Evolutionary conservation across 2,329 filamentous ascomycete genomes (phyloP).

Genomic region (Penicillium sp.): DNA sequence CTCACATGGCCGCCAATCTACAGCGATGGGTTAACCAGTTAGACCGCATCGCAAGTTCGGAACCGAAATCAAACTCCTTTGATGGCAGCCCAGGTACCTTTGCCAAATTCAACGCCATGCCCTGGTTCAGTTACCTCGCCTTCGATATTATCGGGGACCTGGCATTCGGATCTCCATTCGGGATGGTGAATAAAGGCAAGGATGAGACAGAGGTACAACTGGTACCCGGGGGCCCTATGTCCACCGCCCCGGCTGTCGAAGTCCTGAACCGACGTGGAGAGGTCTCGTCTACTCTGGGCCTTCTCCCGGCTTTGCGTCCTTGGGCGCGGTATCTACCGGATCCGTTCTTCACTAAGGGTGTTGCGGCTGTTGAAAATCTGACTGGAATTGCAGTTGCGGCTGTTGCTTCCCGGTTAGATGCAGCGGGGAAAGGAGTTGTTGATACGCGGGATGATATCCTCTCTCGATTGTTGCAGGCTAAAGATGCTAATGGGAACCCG

Average conservation of each 20-base stretch:
- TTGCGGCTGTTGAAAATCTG: conserved; percentile 31
- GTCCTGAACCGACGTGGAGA: conserved; percentile 22
- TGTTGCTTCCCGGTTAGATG: conserved; percentile 16
- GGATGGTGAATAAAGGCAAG: conserved; percentile 23
- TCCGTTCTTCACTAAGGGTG: conserved; percentile 24
- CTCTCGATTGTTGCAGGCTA: conserved; percentile 30
- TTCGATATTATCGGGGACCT: conserved; percentile 23
- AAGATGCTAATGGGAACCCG: conserved; percentile 28
- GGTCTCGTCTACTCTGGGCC: conserved; percentile 21
- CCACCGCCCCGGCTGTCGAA: conserved; percentile 18
- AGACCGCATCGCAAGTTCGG: conserved; percentile 14
- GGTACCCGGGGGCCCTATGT: conserved; percentile 17
- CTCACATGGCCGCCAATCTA: conserved; percentile 30
- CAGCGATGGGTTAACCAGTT: conserved; percentile 20
- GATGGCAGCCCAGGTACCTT: background rate
- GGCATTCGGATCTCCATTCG: conserved; percentile 24
- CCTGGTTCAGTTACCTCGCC: conserved; percentile 25
- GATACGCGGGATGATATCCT: conserved; percentile 31
- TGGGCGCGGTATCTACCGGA: conserved; percentile 22
- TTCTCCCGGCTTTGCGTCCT: conserved; percentile 16
- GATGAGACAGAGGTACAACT: conserved; percentile 19
- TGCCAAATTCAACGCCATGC: conserved; percentile 18
- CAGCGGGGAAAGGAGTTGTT: conserved; percentile 9
- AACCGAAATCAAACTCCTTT: background rate
- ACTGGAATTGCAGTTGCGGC: conserved; percentile 22